These are phyloP conservation scores for Fusarium bulbicola DNA, from an alignment of 2,329 filamentous ascomycete genomes.

Conservation along the genomic window DNA sequence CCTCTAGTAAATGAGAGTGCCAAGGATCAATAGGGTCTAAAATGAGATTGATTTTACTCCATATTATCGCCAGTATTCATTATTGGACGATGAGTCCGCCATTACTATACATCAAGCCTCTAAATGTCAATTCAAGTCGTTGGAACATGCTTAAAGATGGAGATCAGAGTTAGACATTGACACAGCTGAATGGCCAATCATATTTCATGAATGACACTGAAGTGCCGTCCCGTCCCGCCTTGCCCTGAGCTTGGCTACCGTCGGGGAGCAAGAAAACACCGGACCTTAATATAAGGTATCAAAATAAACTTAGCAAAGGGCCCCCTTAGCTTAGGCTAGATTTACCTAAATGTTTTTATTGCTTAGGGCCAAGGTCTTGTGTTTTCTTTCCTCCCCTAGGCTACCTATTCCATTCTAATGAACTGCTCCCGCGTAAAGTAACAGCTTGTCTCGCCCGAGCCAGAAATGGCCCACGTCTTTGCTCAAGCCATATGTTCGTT, in stretches of 20 bases:
- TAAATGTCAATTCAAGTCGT: neutral
- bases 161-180: neutral
- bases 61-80: neutral
- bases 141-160: neutral
- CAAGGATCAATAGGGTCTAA: constrained; percentile 16
- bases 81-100: neutral
- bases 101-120: fast-evolving
- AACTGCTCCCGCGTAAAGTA: neutral
- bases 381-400: too few relatives aligned
- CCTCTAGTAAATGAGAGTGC: constrained; percentile 1
- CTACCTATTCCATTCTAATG: too few relatives aligned
- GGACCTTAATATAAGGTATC: too few relatives aligned
- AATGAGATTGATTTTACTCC: constrained; percentile 23
- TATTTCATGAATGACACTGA: constrained; percentile 13
- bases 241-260: neutral
- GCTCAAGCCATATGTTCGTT: neutral
- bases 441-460: neutral
- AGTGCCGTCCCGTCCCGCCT: neutral
- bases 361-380: too few relatives aligned
- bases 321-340: too few relatives aligned
- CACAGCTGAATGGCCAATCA: constrained; percentile 4
- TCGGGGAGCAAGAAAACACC: too few relatives aligned
- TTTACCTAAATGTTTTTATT: too few relatives aligned
- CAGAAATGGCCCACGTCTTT: neutral
- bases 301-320: too few relatives aligned